These are phyloP conservation scores for Vachellia collinsii DNA, from an alignment of 306 rosid genomes.

Conservation along the genomic window DNA sequence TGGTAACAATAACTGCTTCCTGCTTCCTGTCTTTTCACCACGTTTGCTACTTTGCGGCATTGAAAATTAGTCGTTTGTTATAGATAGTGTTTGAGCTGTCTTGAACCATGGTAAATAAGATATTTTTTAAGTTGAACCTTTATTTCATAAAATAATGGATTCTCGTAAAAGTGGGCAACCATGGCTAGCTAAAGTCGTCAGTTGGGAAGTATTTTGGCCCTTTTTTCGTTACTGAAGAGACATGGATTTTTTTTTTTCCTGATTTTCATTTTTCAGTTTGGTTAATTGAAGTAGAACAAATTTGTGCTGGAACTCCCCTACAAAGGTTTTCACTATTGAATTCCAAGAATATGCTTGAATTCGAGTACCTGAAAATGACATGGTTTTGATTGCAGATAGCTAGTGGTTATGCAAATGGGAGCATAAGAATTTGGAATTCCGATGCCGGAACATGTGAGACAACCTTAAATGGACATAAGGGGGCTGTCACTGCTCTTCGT, in stretches of 20 bases:
- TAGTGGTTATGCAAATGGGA: constrained; percentile 84
- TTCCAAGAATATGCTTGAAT: neutral
- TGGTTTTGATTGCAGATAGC: constrained; percentile 62
- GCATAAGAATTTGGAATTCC: constrained; percentile 85
- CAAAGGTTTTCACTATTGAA: too few relatives aligned
- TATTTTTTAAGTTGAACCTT: neutral
- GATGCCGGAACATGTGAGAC: constrained; percentile 78
- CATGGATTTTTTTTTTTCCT: too few relatives aligned
- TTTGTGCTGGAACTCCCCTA: neutral
- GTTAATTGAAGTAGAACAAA: neutral
- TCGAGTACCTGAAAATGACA: neutral
- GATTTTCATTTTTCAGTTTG: too few relatives aligned
- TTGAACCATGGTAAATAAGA: neutral
- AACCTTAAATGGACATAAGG: constrained; percentile 90
- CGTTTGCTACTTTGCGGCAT: neutral
- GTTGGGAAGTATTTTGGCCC: neutral
- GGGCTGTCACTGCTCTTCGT: constrained; percentile 81
- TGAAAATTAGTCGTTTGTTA: neutral
- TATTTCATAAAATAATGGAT: neutral
- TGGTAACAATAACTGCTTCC: constrained; percentile 39
- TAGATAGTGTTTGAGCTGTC: neutral
- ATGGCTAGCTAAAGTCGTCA: neutral
- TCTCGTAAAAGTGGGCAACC: neutral
- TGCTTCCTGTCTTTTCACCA: neutral
- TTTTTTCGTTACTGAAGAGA: neutral